Percentiles rank a stretch among this genome's conserved stretches.
Conservation (phyloP, 1,139 yeast genomes). For the Martiniozyma asiatica region DNA sequence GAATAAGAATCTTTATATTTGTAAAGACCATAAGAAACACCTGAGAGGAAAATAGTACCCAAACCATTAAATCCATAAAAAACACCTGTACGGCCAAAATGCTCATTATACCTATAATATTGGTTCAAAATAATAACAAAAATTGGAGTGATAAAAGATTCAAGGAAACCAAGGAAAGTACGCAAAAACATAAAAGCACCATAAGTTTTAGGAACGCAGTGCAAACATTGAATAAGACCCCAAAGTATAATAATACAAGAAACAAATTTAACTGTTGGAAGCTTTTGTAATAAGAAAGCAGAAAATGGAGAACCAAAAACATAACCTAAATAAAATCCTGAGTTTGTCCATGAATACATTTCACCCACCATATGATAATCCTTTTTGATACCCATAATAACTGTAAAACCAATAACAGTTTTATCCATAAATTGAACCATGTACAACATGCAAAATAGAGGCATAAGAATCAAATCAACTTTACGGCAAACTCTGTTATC, state of each 20-base stretch:
- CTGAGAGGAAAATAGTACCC: slow-evolving; percentile 33
- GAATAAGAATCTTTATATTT: slow-evolving; percentile 22
- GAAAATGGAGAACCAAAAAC: slow-evolving; percentile 38
- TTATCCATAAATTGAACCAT: slow-evolving; percentile 56
- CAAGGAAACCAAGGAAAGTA: slow-evolving; percentile 34
- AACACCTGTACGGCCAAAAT: slow-evolving; percentile 33
- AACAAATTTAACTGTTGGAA: slow-evolving; percentile 30
- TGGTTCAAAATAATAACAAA: slow-evolving; percentile 38
- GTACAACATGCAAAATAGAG: slow-evolving; percentile 41
- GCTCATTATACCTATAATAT: slow-evolving; percentile 39
- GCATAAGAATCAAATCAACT: slow-evolving; percentile 39
- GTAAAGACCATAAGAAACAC: slow-evolving; percentile 36
- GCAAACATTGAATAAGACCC: slow-evolving; percentile 32
- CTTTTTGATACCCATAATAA: slow-evolving; percentile 41
- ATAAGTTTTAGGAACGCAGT: slow-evolving; percentile 27
- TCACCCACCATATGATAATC: slow-evolving; percentile 39
- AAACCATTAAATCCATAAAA: slow-evolving; percentile 42
- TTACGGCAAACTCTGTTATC: slow-evolving; percentile 26
- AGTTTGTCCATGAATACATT: slow-evolving; percentile 43
- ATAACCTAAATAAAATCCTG: slow-evolving; percentile 45
- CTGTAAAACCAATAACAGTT: slow-evolving; percentile 41
- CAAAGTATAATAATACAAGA: slow-evolving; percentile 30
- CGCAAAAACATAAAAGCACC: slow-evolving; percentile 31
- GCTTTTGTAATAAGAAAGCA: slow-evolving; percentile 28
- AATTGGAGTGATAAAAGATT: slow-evolving; percentile 37